Evolutionary conservation across 202 grass and related monocot species (phyloP).

Genomic region (Carex arenaria): DNA sequence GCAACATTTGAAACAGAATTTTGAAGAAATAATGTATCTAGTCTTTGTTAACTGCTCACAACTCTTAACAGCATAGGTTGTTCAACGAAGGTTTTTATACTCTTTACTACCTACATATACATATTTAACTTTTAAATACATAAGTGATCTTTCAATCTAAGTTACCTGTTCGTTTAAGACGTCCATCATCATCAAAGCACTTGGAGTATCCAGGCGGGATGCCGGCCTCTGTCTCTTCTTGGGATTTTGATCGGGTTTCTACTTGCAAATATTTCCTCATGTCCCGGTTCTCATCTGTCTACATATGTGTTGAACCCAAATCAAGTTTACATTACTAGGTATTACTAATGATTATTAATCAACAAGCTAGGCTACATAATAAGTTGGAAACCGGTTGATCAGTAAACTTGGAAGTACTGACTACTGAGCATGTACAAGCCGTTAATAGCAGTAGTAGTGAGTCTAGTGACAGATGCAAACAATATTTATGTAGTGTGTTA

Average conservation of each 20-base stretch:
- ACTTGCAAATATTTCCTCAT: conserved; percentile 48
- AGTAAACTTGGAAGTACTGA: neutral
- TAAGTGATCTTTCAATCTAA: neutral
- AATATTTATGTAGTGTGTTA: neutral
- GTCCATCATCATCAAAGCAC: conserved; percentile 51
- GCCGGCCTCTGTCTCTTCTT: conserved; percentile 7
- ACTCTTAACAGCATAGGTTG: neutral
- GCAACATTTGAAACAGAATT: neutral
- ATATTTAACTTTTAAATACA: neutral
- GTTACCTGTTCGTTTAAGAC: conserved; percentile 37
- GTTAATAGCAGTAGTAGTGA: neutral
- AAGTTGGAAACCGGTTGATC: neutral
- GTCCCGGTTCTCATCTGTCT: conserved; percentile 39
- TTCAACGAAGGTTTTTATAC: neutral
- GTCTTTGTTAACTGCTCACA: neutral
- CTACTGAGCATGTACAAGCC: neutral
- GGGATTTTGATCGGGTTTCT: conserved; percentile 22
- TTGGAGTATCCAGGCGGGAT: conserved; percentile 11
- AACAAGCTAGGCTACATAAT: neutral
- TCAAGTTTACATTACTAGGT: neutral
- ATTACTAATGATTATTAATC: neutral
- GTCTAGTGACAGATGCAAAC: neutral
- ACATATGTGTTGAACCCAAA: neutral
- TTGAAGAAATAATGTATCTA: neutral
- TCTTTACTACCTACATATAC: neutral